phyloP scores from a whole-genome alignment of 2,329 filamentous ascomycete genomes.

The Monosporascus sp. region DNA sequence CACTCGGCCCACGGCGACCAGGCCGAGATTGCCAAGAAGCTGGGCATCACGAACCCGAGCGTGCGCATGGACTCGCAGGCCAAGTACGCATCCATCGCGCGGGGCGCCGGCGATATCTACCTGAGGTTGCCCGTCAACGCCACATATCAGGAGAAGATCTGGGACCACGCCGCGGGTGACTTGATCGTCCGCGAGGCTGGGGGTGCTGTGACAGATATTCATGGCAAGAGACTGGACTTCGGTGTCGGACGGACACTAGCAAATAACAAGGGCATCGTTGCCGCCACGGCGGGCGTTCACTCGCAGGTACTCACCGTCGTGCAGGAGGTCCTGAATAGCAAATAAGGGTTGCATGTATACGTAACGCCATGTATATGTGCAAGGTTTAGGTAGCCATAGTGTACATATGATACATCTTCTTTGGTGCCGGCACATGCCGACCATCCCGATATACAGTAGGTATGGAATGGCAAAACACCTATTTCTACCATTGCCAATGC shows the following conservation, averaged over 20 bases:
- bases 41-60: slow-evolving; percentile 84
- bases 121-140: slow-evolving; percentile 79
- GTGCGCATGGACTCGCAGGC: slow-evolving; percentile 97
- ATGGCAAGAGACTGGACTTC: slow-evolving; percentile 83
- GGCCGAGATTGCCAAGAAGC: slow-evolving; percentile 72
- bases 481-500: no score
- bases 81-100: slow-evolving; percentile 93
- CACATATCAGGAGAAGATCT: slow-evolving; percentile 97
- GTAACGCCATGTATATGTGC: slow-evolving; percentile 3
- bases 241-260: slow-evolving; percentile 77
- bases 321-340: slow-evolving; percentile 63
- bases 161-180: slow-evolving; percentile 96
- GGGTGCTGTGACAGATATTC: slow-evolving; percentile 83
- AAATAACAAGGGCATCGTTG: slow-evolving; percentile 90
- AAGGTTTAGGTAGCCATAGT: not conserved
- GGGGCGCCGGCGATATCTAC: slow-evolving; percentile 92
- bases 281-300: slow-evolving; percentile 74
- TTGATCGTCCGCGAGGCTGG: slow-evolving; percentile 92
- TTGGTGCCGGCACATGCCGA: not conserved
- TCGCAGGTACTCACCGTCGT: slow-evolving; percentile 73
- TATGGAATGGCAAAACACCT: not conserved
- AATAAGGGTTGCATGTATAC: slow-evolving; percentile 22
- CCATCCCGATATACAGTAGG: not conserved
- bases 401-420: not conserved
- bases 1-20: slow-evolving; percentile 90